Evolutionary conservation across 371 early-diverging fungal genomes (phyloP).

Genomic region (Catenaria anguillulae): DNA sequence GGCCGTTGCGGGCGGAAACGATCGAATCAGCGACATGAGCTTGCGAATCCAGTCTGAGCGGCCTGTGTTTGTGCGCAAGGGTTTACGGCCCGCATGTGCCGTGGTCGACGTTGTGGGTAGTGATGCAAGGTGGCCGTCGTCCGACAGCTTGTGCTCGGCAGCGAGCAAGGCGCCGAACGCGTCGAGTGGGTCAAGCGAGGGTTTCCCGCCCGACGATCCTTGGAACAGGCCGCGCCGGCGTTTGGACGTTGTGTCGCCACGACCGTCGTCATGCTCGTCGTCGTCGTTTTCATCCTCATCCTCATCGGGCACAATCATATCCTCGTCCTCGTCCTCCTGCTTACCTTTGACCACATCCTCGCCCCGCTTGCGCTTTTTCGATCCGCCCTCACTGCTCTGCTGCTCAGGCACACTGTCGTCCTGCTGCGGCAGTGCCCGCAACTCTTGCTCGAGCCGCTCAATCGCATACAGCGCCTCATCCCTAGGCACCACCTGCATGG

Average conservation of each 20-base stretch:
- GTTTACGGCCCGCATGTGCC: neutral
- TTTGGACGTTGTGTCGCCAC: neutral
- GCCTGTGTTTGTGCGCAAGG: neutral
- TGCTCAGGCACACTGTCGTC: too few relatives aligned
- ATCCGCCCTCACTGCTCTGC: too few relatives aligned
- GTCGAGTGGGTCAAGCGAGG: neutral
- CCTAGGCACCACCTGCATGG: neutral
- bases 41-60: neutral
- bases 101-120: too few relatives aligned
- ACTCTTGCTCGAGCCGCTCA: neutral
- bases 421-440: too few relatives aligned
- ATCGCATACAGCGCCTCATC: neutral
- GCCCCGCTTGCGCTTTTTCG: neutral
- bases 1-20: neutral
- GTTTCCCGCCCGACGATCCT: neutral
- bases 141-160: neutral
- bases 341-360: too few relatives aligned
- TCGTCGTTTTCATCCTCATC: too few relatives aligned
- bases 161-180: conserved; percentile 7
- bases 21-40: neutral
- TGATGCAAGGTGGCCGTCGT: neutral
- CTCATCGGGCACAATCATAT: neutral
- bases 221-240: neutral
- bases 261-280: neutral
- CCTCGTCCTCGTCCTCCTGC: conserved; percentile 1